Evolutionary conservation across 192 early-diverging fungal genomes (phyloP).

Genomic region (Umbelopsis vinacea): DNA sequence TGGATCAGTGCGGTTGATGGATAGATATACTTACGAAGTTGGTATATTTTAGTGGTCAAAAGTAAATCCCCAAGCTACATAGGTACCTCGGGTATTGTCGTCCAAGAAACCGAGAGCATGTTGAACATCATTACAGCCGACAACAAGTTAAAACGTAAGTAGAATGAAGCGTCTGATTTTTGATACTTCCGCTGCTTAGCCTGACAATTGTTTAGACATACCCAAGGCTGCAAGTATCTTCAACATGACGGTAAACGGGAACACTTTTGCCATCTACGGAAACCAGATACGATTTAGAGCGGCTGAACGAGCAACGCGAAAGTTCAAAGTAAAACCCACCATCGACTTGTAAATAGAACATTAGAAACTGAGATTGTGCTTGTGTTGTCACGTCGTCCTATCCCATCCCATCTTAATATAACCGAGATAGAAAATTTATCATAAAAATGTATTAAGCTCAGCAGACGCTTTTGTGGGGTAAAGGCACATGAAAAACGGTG

Average conservation of each 20-base stretch:
- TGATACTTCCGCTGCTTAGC: background rate
- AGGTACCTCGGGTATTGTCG: conserved; percentile 77
- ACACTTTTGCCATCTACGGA: conserved; percentile 71
- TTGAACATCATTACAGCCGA: conserved; percentile 76
- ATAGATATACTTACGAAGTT: no score
- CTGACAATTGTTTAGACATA: conserved; percentile 44
- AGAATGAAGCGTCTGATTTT: background rate
- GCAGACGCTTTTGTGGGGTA: conserved; percentile 5
- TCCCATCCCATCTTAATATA: no score
- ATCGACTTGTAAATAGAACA: conserved; percentile 54
- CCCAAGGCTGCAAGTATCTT: conserved; percentile 77
- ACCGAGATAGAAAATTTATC: background rate
- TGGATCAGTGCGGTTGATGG: no score
- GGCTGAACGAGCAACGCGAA: conserved; percentile 72
- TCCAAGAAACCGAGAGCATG: conserved; percentile 89
- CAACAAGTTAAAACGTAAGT: conserved; percentile 64
- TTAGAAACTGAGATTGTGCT: background rate
- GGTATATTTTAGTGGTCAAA: conserved; percentile 54
- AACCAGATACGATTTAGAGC: conserved; percentile 77
- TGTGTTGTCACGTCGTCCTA: no score
- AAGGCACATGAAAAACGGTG: conserved; percentile 15
- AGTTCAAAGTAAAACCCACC: conserved; percentile 69
- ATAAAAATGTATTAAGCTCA: conserved; percentile 1
- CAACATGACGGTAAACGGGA: conserved; percentile 46
- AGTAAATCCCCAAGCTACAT: conserved; percentile 82